A percentile compares a stretch with the other conserved stretches of the same genome.
phyloP scores from a whole-genome alignment of 345 rosid species.

The Cardamine chenopodiifolia region DNA sequence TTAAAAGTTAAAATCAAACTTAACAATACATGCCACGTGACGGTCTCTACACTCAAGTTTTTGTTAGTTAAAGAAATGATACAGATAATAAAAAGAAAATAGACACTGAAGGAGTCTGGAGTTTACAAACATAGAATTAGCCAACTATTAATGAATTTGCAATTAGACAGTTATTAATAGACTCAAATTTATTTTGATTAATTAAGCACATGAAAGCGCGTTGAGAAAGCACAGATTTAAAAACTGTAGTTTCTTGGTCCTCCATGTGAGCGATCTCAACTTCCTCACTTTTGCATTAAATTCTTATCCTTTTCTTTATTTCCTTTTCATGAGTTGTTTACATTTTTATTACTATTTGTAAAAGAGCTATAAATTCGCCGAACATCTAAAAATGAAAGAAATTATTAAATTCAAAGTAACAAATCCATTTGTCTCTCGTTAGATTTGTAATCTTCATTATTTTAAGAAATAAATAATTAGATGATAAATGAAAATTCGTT shows the following conservation, averaged over 20 bases:
- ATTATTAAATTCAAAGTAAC: background rate
- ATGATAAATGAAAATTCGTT: background rate
- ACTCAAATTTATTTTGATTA: background rate
- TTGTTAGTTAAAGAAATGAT: background rate
- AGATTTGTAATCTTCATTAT: background rate
- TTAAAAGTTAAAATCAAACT: background rate
- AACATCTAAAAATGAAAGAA: background rate
- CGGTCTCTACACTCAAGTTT: background rate
- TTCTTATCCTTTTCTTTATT: constrained; percentile 32
- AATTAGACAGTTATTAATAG: constrained; percentile 4
- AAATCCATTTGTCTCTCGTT: background rate
- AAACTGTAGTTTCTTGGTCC: constrained; percentile 30
- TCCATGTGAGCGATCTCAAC: constrained; percentile 52
- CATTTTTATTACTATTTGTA: background rate
- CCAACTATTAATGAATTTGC: background rate
- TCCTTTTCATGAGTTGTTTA: constrained; percentile 10
- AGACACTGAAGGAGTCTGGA: background rate
- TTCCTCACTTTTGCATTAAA: constrained; percentile 44
- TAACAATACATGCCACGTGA: constrained; percentile 28
- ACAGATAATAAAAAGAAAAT: background rate
- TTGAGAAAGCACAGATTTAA: constrained; percentile 7
- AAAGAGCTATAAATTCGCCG: background rate
- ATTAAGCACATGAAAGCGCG: constrained; percentile 39
- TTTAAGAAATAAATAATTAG: background rate
- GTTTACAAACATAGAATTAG: constrained; percentile 10